Percentiles rank a stretch among this genome's conserved stretches.
Conservation (phyloP, 352 stramenopile species). For the Thraustotheca clavata region DNA sequence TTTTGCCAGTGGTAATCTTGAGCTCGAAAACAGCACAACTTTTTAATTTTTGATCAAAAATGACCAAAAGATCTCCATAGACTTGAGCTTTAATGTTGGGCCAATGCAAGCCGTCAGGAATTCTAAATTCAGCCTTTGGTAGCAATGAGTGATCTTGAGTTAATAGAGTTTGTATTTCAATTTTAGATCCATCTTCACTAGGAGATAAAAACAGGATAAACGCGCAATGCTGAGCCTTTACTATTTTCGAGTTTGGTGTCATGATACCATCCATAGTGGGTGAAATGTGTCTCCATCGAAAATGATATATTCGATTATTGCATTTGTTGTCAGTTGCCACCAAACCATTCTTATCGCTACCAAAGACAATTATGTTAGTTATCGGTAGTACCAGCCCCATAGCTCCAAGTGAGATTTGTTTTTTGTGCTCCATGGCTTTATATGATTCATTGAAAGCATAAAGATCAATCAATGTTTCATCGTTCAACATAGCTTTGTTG, state of each 20-base stretch:
- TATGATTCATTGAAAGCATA: slow-evolving; percentile 19
- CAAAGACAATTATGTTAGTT: neutral
- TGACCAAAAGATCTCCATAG: slow-evolving; percentile 28
- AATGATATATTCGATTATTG: neutral
- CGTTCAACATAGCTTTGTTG: neutral
- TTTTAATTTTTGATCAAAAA: slow-evolving; percentile 22
- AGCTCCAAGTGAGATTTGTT: neutral
- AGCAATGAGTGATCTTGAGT: neutral
- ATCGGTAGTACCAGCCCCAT: neutral
- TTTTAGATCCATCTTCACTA: slow-evolving; percentile 17
- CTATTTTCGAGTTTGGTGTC: neutral
- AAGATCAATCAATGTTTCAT: neutral
- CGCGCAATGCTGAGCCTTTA: slow-evolving; percentile 15
- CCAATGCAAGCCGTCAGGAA: neutral
- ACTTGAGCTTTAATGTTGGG: slow-evolving; percentile 22
- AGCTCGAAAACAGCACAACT: slow-evolving; percentile 23
- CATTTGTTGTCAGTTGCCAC: neutral
- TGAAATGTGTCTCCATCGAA: too few species aligned
- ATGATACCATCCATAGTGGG: neutral
- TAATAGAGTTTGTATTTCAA: slow-evolving; percentile 30
- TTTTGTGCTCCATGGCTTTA: slow-evolving; percentile 5
- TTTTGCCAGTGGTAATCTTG: slow-evolving; percentile 23
- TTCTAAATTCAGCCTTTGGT: slow-evolving; percentile 3
- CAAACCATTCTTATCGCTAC: slow-evolving; percentile 18
- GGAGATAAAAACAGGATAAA: slow-evolving; percentile 28